These are phyloP conservation scores for Entomortierella parvispora DNA, from an alignment of 192 early-diverging fungal genomes.

Conservation along the genomic window DNA sequence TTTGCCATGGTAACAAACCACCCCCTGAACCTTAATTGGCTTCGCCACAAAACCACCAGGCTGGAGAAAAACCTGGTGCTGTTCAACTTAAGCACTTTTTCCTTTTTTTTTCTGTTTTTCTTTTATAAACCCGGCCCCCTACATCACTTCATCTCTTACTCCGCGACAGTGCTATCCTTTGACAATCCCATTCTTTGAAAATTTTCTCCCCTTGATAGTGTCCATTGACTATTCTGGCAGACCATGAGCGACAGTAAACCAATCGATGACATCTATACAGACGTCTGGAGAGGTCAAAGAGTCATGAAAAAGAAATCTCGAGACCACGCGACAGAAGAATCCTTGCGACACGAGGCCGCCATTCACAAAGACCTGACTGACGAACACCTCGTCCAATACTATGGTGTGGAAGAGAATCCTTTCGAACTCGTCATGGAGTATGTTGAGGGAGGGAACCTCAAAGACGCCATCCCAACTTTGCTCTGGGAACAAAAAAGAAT, in stretches of 20 bases:
- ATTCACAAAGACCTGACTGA: background rate
- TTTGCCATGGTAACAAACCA: too few species aligned
- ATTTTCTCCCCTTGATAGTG: too few species aligned
- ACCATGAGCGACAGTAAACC: too few species aligned
- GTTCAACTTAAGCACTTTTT: too few species aligned
- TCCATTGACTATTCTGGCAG: too few species aligned
- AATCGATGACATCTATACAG: too few species aligned
- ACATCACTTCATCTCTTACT: too few species aligned
- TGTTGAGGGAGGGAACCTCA: slow-evolving; percentile 17
- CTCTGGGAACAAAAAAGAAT: slow-evolving; percentile 4
- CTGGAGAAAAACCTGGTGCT: too few species aligned
- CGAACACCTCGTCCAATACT: slow-evolving; percentile 17
- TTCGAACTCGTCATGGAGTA: slow-evolving; percentile 10
- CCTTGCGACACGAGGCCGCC: background rate
- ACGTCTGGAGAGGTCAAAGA: slow-evolving; percentile 1
- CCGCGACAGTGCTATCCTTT: background rate
- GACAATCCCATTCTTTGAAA: background rate
- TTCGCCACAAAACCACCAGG: too few species aligned
- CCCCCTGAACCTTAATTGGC: too few species aligned
- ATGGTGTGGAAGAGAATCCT: background rate
- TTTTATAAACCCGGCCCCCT: slow-evolving; percentile 3
- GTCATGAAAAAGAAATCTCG: background rate
- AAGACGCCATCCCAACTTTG: background rate
- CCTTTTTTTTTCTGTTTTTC: background rate
- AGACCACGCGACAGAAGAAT: background rate